These are phyloP conservation scores for Stephanocyclus meneghinianus DNA, from an alignment of 352 stramenopile species.

Conservation along the genomic window DNA sequence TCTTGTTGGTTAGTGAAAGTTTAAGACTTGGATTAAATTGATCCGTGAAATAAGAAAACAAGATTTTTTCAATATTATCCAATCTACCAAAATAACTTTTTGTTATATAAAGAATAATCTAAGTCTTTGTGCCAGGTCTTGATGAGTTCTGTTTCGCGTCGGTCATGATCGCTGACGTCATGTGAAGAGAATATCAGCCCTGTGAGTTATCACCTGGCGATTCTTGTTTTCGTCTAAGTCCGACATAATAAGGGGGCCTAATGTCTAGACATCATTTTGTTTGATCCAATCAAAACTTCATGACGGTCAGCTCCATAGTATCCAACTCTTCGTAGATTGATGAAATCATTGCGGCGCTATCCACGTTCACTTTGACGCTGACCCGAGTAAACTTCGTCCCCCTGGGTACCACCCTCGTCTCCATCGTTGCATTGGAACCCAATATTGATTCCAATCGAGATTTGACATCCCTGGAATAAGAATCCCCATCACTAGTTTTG, in stretches of 20 bases:
- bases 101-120: no score
- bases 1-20: background rate
- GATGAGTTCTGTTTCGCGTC: no score
- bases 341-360: slow-evolving; percentile 58
- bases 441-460: slow-evolving; percentile 36
- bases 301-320: slow-evolving; percentile 20
- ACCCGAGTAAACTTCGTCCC: slow-evolving; percentile 73
- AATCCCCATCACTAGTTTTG: slow-evolving; percentile 38
- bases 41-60: background rate
- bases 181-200: no score
- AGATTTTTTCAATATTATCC: slow-evolving; percentile 1
- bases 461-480: slow-evolving; percentile 61
- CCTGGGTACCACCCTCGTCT: slow-evolving; percentile 52
- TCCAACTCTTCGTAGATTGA: slow-evolving; percentile 27
- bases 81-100: no score
- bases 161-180: no score
- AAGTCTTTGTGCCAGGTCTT: no score
- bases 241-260: no score
- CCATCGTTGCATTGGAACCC: slow-evolving; percentile 44
- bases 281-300: slow-evolving; percentile 17
- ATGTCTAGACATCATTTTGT: no score
- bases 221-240: no score
- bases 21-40: background rate
- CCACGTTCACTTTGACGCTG: slow-evolving; percentile 55
- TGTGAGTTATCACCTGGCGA: no score